Conservation (phyloP, 805 yeast species). For the Wickerhamomyces rabaulensis region DNA sequence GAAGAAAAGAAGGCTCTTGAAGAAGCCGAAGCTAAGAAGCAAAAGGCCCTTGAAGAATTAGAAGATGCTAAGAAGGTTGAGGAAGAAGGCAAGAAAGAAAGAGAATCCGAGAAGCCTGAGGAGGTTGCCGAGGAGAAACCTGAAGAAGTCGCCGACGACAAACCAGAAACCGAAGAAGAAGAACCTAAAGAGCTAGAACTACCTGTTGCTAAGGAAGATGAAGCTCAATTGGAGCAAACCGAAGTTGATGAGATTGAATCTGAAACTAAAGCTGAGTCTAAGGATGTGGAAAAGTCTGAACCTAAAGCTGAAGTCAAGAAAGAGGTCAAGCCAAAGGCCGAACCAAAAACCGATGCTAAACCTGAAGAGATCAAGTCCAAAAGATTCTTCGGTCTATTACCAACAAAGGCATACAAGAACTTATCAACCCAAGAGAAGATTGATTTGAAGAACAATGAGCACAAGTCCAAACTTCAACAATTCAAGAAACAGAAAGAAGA, state of each 20-base stretch:
- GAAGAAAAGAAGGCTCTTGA: constrained; percentile 4
- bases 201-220: constrained; percentile 7
- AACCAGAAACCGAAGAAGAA: too few relatives aligned
- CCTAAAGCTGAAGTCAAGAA: not conserved
- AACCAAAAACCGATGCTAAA: not conserved
- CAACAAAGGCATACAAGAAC: constrained; percentile 6
- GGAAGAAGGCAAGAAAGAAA: constrained; percentile 3
- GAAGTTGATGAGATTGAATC: constrained; percentile 11
- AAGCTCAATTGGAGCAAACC: constrained; percentile 7
- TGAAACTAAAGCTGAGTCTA: constrained; percentile 6
- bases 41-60: constrained; percentile 7
- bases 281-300: not conserved
- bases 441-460: constrained; percentile 13
- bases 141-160: constrained; percentile 3
- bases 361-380: constrained; percentile 1
- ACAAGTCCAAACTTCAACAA: constrained; percentile 10
- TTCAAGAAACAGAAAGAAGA: constrained; percentile 15
- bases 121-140: constrained; percentile 3
- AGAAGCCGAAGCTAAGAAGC: constrained; percentile 7
- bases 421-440: constrained; percentile 12
- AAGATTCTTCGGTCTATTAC: constrained; percentile 9
- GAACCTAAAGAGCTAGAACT: constrained; percentile 6
- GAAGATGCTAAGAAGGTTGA: constrained; percentile 3
- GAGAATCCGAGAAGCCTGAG: constrained; percentile 1
- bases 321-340: not conserved